A percentile compares a stretch with the other conserved stretches of the same genome.
phyloP scores from a whole-genome alignment of 1,139 yeast genomes.

The Diutina siamensis region DNA sequence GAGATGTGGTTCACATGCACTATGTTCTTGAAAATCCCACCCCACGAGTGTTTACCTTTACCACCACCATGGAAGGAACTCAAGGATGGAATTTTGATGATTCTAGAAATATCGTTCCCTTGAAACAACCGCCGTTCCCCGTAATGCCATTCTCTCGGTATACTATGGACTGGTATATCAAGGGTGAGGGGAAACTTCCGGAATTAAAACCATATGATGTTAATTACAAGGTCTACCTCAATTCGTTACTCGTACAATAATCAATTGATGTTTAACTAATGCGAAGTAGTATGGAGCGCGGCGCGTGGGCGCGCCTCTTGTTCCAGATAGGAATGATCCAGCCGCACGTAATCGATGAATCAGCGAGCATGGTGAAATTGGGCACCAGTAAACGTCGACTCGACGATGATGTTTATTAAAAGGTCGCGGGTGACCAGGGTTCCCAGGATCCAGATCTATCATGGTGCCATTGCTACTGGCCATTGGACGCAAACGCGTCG shows the following conservation, averaged over 20 bases:
- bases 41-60: conserved; percentile 3
- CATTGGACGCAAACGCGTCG: not conserved
- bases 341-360: no score
- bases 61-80: not conserved
- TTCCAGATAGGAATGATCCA: no score
- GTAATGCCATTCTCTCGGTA: conserved; percentile 1
- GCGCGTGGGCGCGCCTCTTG: no score
- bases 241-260: not conserved
- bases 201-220: conserved; percentile 1
- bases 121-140: conserved; percentile 3
- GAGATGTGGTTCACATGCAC: not conserved
- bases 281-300: no score
- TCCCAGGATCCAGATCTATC: no score
- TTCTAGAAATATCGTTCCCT: not conserved
- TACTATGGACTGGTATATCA: not conserved
- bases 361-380: no score
- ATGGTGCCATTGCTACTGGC: not conserved
- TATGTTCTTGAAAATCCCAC: conserved; percentile 4
- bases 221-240: conserved; percentile 1
- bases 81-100: not conserved
- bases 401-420: no score
- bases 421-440: no score
- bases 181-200: not conserved
- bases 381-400: no score
- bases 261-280: no score